Evolutionary conservation across 2,329 filamentous ascomycete genomes (phyloP).

Genomic region (Coleophoma eucalyptorum): DNA sequence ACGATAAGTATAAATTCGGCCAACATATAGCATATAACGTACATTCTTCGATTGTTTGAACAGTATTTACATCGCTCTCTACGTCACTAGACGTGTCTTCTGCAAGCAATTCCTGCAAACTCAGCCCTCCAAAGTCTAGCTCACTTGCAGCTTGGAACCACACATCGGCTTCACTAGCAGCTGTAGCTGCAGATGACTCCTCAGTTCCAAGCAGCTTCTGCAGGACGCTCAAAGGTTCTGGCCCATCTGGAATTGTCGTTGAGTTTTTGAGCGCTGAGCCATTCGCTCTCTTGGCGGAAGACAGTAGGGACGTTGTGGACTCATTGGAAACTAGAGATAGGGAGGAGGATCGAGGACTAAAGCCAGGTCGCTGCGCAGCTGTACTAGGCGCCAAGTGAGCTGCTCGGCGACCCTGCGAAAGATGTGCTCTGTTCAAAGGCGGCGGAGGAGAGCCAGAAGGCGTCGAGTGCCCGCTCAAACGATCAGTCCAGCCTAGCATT

Average conservation of each 20-base stretch:
- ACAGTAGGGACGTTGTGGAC: conserved; percentile 71
- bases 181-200: background rate
- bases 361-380: conserved; percentile 62
- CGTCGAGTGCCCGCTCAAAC: conserved; percentile 69
- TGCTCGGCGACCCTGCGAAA: conserved; percentile 66
- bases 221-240: conserved; percentile 70
- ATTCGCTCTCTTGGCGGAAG: conserved; percentile 60
- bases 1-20: conserved; percentile 7
- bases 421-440: conserved; percentile 64
- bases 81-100: conserved; percentile 3
- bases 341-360: conserved; percentile 71
- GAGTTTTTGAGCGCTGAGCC: conserved; percentile 65
- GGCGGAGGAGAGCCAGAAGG: conserved; percentile 52
- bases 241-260: conserved; percentile 44
- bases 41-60: conserved; percentile 72
- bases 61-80: conserved; percentile 34
- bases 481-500: conserved; percentile 79
- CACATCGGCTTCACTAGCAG: conserved; percentile 46
- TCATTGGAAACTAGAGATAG: conserved; percentile 74
- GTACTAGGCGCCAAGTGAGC: conserved; percentile 66
- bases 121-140: conserved; percentile 76
- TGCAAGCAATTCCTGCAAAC: conserved; percentile 56
- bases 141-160: conserved; percentile 41
- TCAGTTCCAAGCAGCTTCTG: conserved; percentile 32
- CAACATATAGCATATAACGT: conserved; percentile 31